phyloP scores from a whole-genome alignment of 108 stramenopile species.

The Licmophora abbreviata region DNA sequence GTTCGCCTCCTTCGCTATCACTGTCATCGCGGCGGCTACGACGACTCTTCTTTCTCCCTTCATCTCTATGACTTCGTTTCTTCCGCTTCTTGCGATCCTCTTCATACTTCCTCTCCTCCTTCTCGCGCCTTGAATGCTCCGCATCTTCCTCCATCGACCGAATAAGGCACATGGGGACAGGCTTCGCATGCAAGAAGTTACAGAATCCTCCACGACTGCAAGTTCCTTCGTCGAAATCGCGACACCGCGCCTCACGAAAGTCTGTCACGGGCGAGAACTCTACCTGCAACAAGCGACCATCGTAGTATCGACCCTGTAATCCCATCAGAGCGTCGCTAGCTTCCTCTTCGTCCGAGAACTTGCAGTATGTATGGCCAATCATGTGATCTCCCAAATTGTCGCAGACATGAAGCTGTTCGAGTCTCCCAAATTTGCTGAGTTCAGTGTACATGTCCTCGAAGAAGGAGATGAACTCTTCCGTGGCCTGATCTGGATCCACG shows the following conservation, averaged over 20 bases:
- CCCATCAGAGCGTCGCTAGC: slow-evolving; percentile 84
- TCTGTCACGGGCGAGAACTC: slow-evolving; percentile 96
- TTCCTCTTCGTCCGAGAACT: slow-evolving; percentile 94
- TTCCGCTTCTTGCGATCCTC: no score
- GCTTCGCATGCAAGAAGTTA: slow-evolving; percentile 97
- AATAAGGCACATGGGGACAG: slow-evolving; percentile 64
- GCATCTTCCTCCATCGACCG: slow-evolving; percentile 71
- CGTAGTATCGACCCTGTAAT: slow-evolving; percentile 91
- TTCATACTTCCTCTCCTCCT: no score
- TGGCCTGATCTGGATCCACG: slow-evolving; percentile 45
- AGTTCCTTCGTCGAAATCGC: slow-evolving; percentile 82
- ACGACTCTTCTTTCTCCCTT: no score
- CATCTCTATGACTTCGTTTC: no score
- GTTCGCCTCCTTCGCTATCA: no score
- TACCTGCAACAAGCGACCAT: slow-evolving; percentile 77
- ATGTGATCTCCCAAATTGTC: slow-evolving; percentile 99
- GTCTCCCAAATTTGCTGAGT: slow-evolving; percentile 87
- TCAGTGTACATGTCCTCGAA: slow-evolving; percentile 80
- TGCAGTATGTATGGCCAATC: slow-evolving; percentile 92
- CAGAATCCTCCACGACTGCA: slow-evolving; percentile 92
- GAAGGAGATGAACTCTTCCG: slow-evolving; percentile 80
- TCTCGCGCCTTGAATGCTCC: no score
- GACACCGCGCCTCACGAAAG: slow-evolving; percentile 92
- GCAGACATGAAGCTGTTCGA: slow-evolving; percentile 92
- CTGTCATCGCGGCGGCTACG: no score